Base-by-base conservation (phyloP, 768 basidiomycete species). In the Leccinum sublutescens region DNA sequence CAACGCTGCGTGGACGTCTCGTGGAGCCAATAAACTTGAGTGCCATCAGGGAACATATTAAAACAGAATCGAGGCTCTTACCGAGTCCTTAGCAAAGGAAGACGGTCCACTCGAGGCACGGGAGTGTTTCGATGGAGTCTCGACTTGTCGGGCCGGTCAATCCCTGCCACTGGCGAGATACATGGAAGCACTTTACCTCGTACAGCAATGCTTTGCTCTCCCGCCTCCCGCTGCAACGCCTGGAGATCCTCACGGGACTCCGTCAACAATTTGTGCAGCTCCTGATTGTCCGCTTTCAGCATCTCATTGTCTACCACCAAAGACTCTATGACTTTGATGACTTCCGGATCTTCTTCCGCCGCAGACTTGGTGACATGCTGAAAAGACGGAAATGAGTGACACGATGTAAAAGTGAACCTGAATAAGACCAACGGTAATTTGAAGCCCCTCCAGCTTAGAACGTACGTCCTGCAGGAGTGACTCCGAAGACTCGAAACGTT, bases 221-320 rank as follows among this genome's bases (percentile, higher is more conserved):
- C 92, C 1, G 87, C 73, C 71, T 95, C 92, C 63, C 86, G 86
- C 54, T 87, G 86, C 48, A 93, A 68, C 1, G 75, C 69, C 56
- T 86, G 83, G 5, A 87, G 70, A 61, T 95, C 91, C 67, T 95
- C 93, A 27, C 92, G 82, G 1, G 89, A 81, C 52, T 93, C 89
- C 2, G 82, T 74, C 7, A 98, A 77, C 9, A 94, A 73, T 50
- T 81, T 82, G 58, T 90, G 88, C 51, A 96, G 74, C 67, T 96
- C 92, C 7, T 82, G 80, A 59, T 91, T 93, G 66, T 93, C 92
- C 19, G 84, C 85, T 71, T 91, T 91, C 54, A 95, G 75, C 25
- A 80, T 79, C 64, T 95, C 91, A 65, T 94, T 96, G 66, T 92
- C 91, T 34, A 86, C 84, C 8, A 95, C 93, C 31, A 96, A 78